These are phyloP conservation scores for Trichoderma gracile DNA, from an alignment of 2,329 filamentous ascomycete genomes.

Conservation along the genomic window DNA sequence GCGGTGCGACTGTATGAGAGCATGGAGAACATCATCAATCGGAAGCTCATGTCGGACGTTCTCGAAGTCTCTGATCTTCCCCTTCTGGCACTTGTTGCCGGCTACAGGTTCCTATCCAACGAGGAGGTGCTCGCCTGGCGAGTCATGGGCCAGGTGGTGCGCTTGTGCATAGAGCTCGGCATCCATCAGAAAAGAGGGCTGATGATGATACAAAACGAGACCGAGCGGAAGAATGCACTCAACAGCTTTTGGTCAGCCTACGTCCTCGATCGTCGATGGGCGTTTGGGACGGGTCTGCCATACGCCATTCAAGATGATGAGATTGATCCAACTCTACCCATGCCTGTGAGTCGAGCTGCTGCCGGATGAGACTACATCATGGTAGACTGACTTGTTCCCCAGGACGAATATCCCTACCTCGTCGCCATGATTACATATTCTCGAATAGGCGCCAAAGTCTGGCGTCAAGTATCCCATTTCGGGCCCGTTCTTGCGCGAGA, in stretches of 20 bases:
- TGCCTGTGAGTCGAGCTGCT: constrained; percentile 61
- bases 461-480: constrained; percentile 73
- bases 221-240: constrained; percentile 66
- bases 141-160: constrained; percentile 77
- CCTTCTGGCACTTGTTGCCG: constrained; percentile 54
- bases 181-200: constrained; percentile 79
- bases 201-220: constrained; percentile 65
- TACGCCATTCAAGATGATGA: constrained; percentile 84
- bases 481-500: constrained; percentile 62
- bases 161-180: constrained; percentile 78
- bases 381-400: neutral
- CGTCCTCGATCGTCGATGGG: constrained; percentile 82
- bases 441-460: constrained; percentile 80
- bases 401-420: constrained; percentile 67
- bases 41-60: constrained; percentile 58
- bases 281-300: constrained; percentile 83
- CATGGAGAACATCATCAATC: constrained; percentile 71
- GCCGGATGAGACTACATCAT: too few species aligned
- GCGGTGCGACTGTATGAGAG: constrained; percentile 74
- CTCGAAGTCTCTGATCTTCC: constrained; percentile 51
- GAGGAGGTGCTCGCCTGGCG: constrained; percentile 87
- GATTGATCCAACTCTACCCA: constrained; percentile 75
- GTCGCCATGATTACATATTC: constrained; percentile 84
- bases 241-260: constrained; percentile 86
- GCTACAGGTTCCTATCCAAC: constrained; percentile 81